Base-by-base conservation (phyloP, 305 asterid species). In the Fraxinus paxiana region DNA sequence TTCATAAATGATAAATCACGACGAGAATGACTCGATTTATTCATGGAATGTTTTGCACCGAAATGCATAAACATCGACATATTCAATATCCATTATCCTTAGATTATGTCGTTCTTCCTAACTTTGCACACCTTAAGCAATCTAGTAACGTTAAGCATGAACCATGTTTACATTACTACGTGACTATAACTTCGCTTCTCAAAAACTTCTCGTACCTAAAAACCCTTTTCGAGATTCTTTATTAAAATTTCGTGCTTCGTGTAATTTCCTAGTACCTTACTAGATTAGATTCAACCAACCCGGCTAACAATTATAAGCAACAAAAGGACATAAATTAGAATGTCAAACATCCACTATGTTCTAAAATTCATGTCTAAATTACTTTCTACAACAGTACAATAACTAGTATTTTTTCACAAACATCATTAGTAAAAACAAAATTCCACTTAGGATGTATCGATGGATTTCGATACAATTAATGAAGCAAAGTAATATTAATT, bases 371-470 rank as follows among this genome's bases (percentile, higher is more conserved):
- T 46, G 83, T 82, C 90, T 80, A 82, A 72, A 70, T 18, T 28
- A 76, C 24, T 41, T 28, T 18, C 13, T 46, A 26, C n/a, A 46
- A 67, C 28, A 61, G 26, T 75, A 73, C 82, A 77, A 77, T 76
- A 56, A 70, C 79, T 75, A 80, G 82, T 61, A 76, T 77, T 69
- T 76, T 76, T 41, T 48, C 37, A 41, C 79, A 76, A 48, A 35
- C 81, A 77, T 78, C 74, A 54, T 31, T 73, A 46, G 71, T 59
- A 75, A 67, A 77, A 85, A 87, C 87, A 88, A 85, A 86, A 80
- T 10, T 78, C 15, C 77, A 80, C 93, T 7, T 91, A 88, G 93
- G 86, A 85, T 88, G 87, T 86, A 88, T 89, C 96, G 93, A 86
- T 76, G 80, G 33, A 78, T 22, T 63, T 86, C 91, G 94, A 90